Base-by-base conservation (phyloP, 805 yeast species). In the Schizosaccharomyces lindneri region DNA sequence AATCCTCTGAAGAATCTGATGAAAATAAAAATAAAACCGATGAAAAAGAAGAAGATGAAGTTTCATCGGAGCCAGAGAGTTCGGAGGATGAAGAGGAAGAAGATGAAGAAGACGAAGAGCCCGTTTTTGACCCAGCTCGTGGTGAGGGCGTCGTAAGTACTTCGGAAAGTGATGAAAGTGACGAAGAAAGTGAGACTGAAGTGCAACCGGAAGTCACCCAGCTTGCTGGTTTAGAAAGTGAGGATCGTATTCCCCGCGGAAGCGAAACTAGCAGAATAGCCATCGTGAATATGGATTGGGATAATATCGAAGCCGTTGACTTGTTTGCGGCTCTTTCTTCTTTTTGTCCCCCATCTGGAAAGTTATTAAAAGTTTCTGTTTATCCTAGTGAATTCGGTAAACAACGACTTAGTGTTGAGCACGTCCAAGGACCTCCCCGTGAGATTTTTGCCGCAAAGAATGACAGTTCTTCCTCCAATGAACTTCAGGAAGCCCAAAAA, bases 271-370 rank as follows among this genome's bases (percentile, higher is more conserved):
- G 74, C 43, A 75, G 85, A 5, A 76, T 93, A 68, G 98, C 98
- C 0, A 95, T 84, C 1, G 97, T 93, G 39, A 93, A 93, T 68
- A 75, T 93, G 79, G 98, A 93, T 70, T 93, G 98, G 98, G 98
- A 93, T 67, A 85, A 93, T 68, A 78, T 93, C n/a, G 79, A 81
- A 59, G 85, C 97, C 0, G 80, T 80, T 3, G 97, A 93, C 70
- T 74, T 90, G 65, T 80, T 86, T 84, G 95, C 95, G 4, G 84
- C 97, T 0, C 87, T 90, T 67, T 74, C 82, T 6, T 81, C 95
- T 62, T 93, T 90, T 73, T 82, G 85, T 27, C 95, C 95, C 21
- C 72, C 80, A 27, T 82, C 79, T 43, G 94, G 95, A 1, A 73
- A 75, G 57, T 83, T 90, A 62, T 70, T 73, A 57, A 79, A 81